Base-by-base conservation (phyloP, 2,329 filamentous ascomycete species). In the Colletotrichum aenigma region DNA sequence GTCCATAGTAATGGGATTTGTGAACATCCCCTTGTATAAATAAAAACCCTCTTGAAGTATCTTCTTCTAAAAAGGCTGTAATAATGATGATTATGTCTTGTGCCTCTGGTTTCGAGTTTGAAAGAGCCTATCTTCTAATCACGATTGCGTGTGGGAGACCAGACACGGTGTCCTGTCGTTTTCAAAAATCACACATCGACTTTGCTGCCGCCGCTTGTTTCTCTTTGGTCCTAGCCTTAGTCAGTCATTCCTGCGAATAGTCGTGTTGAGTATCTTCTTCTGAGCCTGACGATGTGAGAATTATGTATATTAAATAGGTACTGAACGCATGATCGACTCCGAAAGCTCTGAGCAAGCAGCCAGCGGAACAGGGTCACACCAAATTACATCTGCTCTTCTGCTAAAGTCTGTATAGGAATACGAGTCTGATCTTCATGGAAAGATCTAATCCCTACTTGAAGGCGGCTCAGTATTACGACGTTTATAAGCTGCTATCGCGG, bases 311-410 rank as follows among this genome's bases (percentile, higher is more conserved):
- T 7, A 38, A 0, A 38, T 8, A 15, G 10, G 10, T 32, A 16
- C 36, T 43, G 36, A 5, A 18, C 16, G 16, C 16, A 0, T 18
- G 16, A 43, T 43, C 38, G 18, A 48, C 18, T 12, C 18, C 0
- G 38, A 12, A 48, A 48, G 5, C 18, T n/a, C 38, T 0, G 0
- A 3, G 38, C 3, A 12, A n/a, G 38, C 9, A n/a, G 0, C 18
- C 7, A 48, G 5, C 18, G 5, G 18, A 48, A n/a, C 18, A 12
- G 9, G 0, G 18, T 43, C 0, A 10, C 18, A 0, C 3, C 2
- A 1, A 43, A 4, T 3, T 2, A 43, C 9, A n/a, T n/a, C 1
- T n/a, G 16, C 12, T 4, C 38, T n/a, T 43, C 38, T 12, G 38
- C 38, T 43, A 2, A 43, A 43, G 38, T n/a, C 3, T n/a, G 38